Evolutionary conservation across 306 rosid genomes (phyloP), one percentile per base, ranked within the genome.

Genomic region (Vachellia collinsii): DNA sequence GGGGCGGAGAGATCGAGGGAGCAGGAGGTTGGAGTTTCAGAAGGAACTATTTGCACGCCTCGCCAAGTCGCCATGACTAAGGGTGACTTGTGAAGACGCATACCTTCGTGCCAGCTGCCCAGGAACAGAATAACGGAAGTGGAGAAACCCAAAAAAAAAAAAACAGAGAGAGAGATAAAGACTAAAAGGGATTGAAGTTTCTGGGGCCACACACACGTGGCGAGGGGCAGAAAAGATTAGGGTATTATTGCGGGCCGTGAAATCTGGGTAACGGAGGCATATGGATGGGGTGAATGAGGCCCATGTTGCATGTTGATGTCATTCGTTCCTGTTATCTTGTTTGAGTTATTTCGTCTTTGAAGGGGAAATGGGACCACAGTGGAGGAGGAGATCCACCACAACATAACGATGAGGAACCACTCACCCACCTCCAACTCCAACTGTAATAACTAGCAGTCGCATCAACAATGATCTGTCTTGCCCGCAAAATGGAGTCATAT

Each of bases 1-100:
- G 50, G 50, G 84, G 81, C 89, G 89, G 88, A 84, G 70, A 74
- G 81, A 67, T 64, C 88, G 85, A 86, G 88, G 42, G 50, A 20
- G 65, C 37, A 68, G 48, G 68, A 51, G 70, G 65, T 80, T 81
- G 85, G 58, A 82, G 82, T 79, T 64, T 86, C 91, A 77, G 86
- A 23, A 59, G 37, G 37, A 58, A 62, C 29, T 1, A 51, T 17
- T 36, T 10, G 6, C 11, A 1, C 23, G 38, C 50, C 12, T 41
- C 34, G 50, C 14, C n/a, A 20, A 8, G 23, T 38, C 22, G 46
- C 12, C 13, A 9, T 37, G 43, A 29, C 42, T 4, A 5, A 65
- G 9, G 3, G 73, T 41, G 34, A n/a, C 36, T 20, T 1, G 42
- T 12, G 70, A 36, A 64, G 70, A 29, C 14, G 17, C 65, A 3